These are phyloP conservation scores for Petunia hybrid DNA, from an alignment of 305 asterid species.

Conservation along the genomic window DNA sequence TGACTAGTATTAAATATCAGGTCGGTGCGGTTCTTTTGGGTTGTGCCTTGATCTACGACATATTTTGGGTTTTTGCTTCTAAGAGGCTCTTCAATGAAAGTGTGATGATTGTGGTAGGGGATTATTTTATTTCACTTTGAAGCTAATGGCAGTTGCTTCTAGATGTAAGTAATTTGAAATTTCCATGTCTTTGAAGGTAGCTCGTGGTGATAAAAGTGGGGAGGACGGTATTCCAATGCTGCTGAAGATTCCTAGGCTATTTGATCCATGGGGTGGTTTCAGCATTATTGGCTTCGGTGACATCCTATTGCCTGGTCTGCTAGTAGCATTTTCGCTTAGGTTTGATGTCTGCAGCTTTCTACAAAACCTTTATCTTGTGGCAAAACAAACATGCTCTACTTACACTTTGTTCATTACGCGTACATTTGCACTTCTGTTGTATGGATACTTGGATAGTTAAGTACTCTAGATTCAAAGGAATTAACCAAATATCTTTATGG, in stretches of 20 bases:
- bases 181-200: slow-evolving; percentile 62
- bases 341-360: slow-evolving; percentile 40
- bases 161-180: slow-evolving; percentile 31
- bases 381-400: not conserved
- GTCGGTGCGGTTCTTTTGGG: slow-evolving; percentile 88
- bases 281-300: slow-evolving; percentile 98
- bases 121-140: slow-evolving; percentile 28
- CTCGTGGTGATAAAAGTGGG: slow-evolving; percentile 95
- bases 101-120: slow-evolving; percentile 96
- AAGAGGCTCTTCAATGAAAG: slow-evolving; percentile 86
- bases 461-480: not conserved
- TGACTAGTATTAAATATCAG: slow-evolving; percentile 49
- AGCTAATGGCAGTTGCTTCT: not conserved
- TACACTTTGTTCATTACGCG: not conserved
- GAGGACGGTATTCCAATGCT: slow-evolving; percentile 98
- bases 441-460: not conserved
- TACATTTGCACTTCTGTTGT: not conserved
- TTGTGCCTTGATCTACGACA: slow-evolving; percentile 93
- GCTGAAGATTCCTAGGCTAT: slow-evolving; percentile 87
- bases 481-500: not conserved
- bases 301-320: slow-evolving; percentile 88
- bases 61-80: slow-evolving; percentile 94
- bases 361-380: not conserved
- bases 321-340: slow-evolving; percentile 93
- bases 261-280: slow-evolving; percentile 99